Percentiles rank a stretch among this genome's conserved stretches.
Evolutionary conservation across 305 asterid species (phyloP).

Genomic region (Nicotiana rustica): DNA sequence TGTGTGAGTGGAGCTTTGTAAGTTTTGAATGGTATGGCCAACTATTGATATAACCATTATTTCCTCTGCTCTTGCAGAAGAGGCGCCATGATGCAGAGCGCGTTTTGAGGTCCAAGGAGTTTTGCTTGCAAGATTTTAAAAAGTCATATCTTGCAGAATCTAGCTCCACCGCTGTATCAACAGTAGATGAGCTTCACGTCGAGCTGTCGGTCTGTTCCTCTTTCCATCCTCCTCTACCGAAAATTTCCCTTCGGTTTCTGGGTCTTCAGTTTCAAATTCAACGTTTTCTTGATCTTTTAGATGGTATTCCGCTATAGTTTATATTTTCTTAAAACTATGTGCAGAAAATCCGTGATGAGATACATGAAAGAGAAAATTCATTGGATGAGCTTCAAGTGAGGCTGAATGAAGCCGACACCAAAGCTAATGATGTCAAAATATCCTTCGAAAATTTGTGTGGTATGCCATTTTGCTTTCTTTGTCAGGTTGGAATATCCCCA

Average conservation of each 20-base stretch:
- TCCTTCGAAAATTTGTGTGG: constrained; percentile 69
- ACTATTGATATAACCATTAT: constrained; percentile 35
- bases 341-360: constrained; percentile 70
- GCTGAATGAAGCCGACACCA: constrained; percentile 62
- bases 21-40: constrained; percentile 20
- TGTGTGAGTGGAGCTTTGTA: not conserved
- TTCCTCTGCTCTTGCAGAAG: constrained; percentile 55
- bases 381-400: constrained; percentile 62
- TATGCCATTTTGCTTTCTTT: constrained; percentile 49
- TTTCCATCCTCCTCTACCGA: constrained; percentile 20
- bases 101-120: constrained; percentile 58
- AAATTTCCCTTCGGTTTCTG: not conserved
- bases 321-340: constrained; percentile 40
- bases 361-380: constrained; percentile 53
- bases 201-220: constrained; percentile 72
- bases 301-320: constrained; percentile 6
- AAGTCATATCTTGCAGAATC: constrained; percentile 60
- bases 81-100: constrained; percentile 59
- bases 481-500: constrained; percentile 33
- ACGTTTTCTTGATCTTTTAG: constrained; percentile 23
- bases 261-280: constrained; percentile 33
- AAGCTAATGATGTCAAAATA: constrained; percentile 54
- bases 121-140: constrained; percentile 66
- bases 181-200: constrained; percentile 70
- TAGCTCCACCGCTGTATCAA: constrained; percentile 58